Percentiles rank a stretch among this genome's conserved stretches.
Conservation (phyloP, 306 rosid species). For the Oemleria cerasiformis region DNA sequence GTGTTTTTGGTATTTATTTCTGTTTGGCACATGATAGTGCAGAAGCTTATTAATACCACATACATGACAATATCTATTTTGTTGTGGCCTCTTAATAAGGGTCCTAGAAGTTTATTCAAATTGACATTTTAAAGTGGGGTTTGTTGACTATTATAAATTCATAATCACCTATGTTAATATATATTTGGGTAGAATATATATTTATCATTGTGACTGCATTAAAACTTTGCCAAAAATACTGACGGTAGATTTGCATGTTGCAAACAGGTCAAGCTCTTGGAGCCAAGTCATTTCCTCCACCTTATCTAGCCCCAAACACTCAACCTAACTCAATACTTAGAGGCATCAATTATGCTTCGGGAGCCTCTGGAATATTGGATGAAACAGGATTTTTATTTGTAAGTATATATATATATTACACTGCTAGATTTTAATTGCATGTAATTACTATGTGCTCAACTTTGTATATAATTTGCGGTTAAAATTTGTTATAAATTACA, state of each 20-base stretch:
- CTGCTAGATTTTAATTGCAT: too few relatives aligned
- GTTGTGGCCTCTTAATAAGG: too few relatives aligned
- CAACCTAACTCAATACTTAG: slow-evolving; percentile 21
- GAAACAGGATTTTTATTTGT: slow-evolving; percentile 47
- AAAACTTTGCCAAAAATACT: too few relatives aligned
- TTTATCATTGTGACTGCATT: too few relatives aligned
- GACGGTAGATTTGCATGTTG: not conserved
- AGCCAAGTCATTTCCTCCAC: slow-evolving; percentile 52
- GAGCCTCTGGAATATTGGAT: slow-evolving; percentile 51
- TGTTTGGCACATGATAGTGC: not conserved
- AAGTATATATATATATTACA: slow-evolving; percentile 12
- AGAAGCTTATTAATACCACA: not conserved
- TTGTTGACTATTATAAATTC: not conserved
- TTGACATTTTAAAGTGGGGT: not conserved
- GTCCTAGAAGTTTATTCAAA: not conserved
- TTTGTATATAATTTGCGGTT: too few relatives aligned
- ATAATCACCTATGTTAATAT: not conserved
- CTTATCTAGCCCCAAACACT: slow-evolving; percentile 50
- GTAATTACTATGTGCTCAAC: too few relatives aligned
- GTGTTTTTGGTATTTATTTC: not conserved
- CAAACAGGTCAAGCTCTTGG: slow-evolving; percentile 47
- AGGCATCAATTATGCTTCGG: slow-evolving; percentile 58
- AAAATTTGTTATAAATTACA: too few relatives aligned
- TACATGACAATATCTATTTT: not conserved
- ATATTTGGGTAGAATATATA: too few relatives aligned